These are phyloP conservation scores for Rhizophagus clarus DNA, from an alignment of 192 early-diverging fungal genomes.

Conservation along the genomic window DNA sequence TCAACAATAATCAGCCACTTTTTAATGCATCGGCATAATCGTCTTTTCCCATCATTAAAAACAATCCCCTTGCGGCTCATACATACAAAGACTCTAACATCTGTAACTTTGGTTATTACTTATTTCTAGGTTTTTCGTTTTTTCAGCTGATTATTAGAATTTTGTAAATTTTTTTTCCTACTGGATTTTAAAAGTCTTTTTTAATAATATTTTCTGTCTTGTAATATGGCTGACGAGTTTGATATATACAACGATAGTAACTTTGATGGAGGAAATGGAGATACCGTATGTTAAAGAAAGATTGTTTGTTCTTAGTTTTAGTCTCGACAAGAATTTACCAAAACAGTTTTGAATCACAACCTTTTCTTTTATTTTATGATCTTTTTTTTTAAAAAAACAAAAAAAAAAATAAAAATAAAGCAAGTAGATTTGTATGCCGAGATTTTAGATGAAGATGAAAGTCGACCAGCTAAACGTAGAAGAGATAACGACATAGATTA, in stretches of 20 bases:
- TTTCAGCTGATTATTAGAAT: too few species aligned
- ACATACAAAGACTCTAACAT: too few species aligned
- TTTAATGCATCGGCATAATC: too few species aligned
- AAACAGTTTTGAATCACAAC: background rate
- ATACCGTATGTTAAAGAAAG: slow-evolving; percentile 9
- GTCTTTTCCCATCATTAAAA: too few species aligned
- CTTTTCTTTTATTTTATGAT: background rate
- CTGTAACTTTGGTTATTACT: too few species aligned
- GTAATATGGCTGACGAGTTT: slow-evolving; percentile 17
- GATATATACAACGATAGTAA: slow-evolving; percentile 25
- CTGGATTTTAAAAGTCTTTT: background rate
- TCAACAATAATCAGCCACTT: too few species aligned
- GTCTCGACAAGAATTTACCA: background rate
- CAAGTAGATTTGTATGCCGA: slow-evolving; percentile 44
- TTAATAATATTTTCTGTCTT: slow-evolving; percentile 9
- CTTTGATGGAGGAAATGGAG: slow-evolving; percentile 20
- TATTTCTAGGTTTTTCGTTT: too few species aligned
- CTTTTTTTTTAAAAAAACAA: background rate
- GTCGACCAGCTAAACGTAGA: slow-evolving; percentile 34
- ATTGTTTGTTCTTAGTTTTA: background rate
- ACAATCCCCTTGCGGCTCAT: too few species aligned
- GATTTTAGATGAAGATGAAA: slow-evolving; percentile 36
- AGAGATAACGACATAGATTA: slow-evolving; percentile 7
- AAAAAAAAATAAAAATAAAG: slow-evolving; percentile 14
- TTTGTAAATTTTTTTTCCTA: too few species aligned